Conservation (phyloP, 768 basidiomycete species). For the Agrocybe pediades region DNA sequence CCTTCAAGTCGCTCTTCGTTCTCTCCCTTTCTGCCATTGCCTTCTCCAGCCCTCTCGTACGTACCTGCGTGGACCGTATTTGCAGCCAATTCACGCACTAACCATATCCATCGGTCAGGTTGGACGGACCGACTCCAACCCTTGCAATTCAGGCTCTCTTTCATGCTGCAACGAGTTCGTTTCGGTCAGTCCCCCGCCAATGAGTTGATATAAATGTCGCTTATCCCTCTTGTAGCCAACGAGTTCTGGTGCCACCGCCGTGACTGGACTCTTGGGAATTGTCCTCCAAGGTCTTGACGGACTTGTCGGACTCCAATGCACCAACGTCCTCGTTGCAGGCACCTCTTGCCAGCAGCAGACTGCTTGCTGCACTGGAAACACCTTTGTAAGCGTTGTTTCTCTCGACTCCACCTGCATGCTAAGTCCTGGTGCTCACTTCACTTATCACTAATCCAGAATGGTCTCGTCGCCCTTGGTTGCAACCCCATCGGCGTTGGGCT, state of each 20-base stretch:
- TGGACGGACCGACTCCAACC: constrained; percentile 10
- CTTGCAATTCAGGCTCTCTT: constrained; percentile 22
- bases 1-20: constrained; percentile 19
- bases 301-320: constrained; percentile 20
- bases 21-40: constrained; percentile 26
- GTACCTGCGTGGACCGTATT: too few relatives aligned
- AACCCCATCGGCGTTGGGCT: constrained; percentile 5
- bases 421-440: not conserved
- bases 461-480: constrained; percentile 8
- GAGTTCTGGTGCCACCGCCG: not conserved
- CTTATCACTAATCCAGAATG: not conserved
- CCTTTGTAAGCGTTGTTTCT: constrained; percentile 18
- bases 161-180: constrained; percentile 24
- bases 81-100: too few relatives aligned
- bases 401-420: not conserved
- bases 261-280: not conserved
- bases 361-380: constrained; percentile 32
- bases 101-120: constrained; percentile 10
- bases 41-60: constrained; percentile 25
- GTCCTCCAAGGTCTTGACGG: not conserved
- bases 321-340: constrained; percentile 12
- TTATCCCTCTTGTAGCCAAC: not conserved
- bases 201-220: not conserved
- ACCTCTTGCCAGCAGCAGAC: constrained; percentile 25
- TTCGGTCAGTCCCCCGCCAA: constrained; percentile 7